phyloP scores from a whole-genome alignment of 495 filamentous ascomycete species.

The Podospora pseudoanserina region DNA sequence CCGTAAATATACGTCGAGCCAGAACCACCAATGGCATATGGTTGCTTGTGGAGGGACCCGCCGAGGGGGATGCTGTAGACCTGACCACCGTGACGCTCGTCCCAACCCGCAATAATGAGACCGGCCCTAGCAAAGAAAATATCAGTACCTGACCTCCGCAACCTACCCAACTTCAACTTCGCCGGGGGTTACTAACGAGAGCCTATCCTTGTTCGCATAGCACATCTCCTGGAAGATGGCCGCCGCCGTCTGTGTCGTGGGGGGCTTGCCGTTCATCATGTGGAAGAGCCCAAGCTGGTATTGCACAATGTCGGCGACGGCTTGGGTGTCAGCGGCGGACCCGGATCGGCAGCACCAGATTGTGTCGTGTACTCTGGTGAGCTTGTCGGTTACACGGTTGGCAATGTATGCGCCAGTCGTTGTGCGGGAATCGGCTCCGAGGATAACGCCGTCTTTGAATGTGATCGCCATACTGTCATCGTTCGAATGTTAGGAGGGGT shows the following conservation, averaged over 20 bases:
- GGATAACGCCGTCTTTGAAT: slow-evolving; percentile 95
- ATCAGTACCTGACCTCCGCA: slow-evolving; percentile 25
- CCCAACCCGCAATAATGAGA: slow-evolving; percentile 96
- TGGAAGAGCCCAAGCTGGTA: slow-evolving; percentile 93
- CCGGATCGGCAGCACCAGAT: slow-evolving; percentile 99
- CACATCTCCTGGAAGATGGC: slow-evolving; percentile 96
- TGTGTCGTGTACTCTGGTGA: slow-evolving; percentile 96
- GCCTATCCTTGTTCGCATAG: slow-evolving; percentile 91
- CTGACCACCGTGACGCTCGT: slow-evolving; percentile 87
- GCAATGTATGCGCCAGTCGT: slow-evolving; percentile 99
- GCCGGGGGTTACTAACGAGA: slow-evolving; percentile 57
- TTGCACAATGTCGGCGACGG: slow-evolving; percentile 94
- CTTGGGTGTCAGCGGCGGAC: slow-evolving; percentile 96
- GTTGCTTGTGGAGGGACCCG: slow-evolving; percentile 94
- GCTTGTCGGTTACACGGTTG: slow-evolving; percentile 98
- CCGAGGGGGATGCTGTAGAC: slow-evolving; percentile 96
- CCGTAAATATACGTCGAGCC: slow-evolving; percentile 99
- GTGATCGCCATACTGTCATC: slow-evolving; percentile 77
- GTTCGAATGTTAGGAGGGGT: slow-evolving; percentile 24
- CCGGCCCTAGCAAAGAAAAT: slow-evolving; percentile 61
- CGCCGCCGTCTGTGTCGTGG: slow-evolving; percentile 90
- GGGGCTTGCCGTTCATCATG: slow-evolving; percentile 78
- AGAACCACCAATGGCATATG: slow-evolving; percentile 93
- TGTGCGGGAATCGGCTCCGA: slow-evolving; percentile 93
- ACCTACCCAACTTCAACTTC: neutral